Conservation (phyloP, 495 filamentous ascomycete genomes). For the Annulohypoxylon stygium region DNA sequence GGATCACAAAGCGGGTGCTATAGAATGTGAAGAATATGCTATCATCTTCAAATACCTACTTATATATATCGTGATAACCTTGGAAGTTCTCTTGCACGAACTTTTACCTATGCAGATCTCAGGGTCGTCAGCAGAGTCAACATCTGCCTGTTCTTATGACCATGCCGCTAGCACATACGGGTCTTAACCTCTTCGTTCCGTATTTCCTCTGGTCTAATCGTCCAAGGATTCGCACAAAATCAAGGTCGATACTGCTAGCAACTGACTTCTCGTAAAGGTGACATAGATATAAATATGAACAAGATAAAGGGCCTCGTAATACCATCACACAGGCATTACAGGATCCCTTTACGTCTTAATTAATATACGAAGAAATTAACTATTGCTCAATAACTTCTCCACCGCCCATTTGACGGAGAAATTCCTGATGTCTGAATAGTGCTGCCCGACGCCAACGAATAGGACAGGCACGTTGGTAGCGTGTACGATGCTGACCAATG, state of each 20-base stretch:
- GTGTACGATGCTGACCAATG: conserved; percentile 96
- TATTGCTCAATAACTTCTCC: conserved; percentile 72
- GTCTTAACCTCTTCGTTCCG: too few relatives aligned
- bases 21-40: too few relatives aligned
- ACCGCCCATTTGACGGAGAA: conserved; percentile 94
- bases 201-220: not conserved
- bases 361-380: conserved; percentile 36
- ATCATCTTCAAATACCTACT: too few relatives aligned
- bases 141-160: too few relatives aligned
- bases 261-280: not conserved
- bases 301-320: not conserved
- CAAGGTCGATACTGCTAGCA: too few relatives aligned
- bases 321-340: conserved; percentile 1
- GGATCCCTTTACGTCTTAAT: not conserved
- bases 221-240: not conserved
- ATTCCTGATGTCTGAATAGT: conserved; percentile 94
- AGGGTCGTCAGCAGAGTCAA: too few relatives aligned
- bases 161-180: too few relatives aligned
- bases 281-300: conserved; percentile 5
- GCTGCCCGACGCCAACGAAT: conserved; percentile 94
- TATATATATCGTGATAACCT: too few relatives aligned
- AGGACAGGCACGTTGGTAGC: conserved; percentile 95
- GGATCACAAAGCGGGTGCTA: too few relatives aligned
- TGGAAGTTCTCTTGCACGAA: too few relatives aligned
- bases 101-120: too few relatives aligned